Evolutionary conservation across 2,329 filamentous ascomycete species (phyloP), one percentile per base, ranked within the genome.

Genomic region (Plenodomus biglobosus): DNA sequence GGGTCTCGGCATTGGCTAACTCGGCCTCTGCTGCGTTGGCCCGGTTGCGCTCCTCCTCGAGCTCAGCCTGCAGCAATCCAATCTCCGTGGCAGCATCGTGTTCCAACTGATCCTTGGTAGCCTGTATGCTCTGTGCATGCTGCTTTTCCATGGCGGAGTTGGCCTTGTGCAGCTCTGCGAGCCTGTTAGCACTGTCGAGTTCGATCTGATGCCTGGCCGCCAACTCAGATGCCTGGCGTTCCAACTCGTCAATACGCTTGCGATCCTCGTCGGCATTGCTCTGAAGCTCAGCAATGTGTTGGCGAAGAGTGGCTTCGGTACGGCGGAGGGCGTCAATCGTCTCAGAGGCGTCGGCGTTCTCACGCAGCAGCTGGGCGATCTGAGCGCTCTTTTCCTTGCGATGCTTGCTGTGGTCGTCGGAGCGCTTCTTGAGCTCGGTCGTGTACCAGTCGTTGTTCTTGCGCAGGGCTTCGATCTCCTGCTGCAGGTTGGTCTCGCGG

Each of bases 381-480:
- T 89, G 87, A 1, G 90, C 86, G 54, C 89, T 89, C 79, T 96
- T 97, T 69, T 99, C 94, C 68, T 96, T 97, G 55, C 94, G 85
- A 73, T 88, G 92, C 66, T 92, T 96, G 58, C 92, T 82, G 40
- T 90, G 85, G 68, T 99, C 94, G 8, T 86, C 83, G 53, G 83
- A 86, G 75, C 96, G 95, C 0, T 89, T 92, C 76, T 95, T 92
- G 18, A 97, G 81, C 71, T 99, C 94, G 36, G 81, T 85, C 66
- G 96, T 90, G 46, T 94, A 87, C 88, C 91, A 99, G 62, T 97
- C 92, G 56, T 90, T 89, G 75, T 91, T 96, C 64, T 87, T 88
- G 69, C 90, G 91, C 16, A 92, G 84, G 46, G 95, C 79, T 36
- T 95, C 90, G 30, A 97, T 80, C 70, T 97, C 92, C 70, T 96